Conservation (phyloP, 306 rosid species). For the Cajanus cajan region DNA sequence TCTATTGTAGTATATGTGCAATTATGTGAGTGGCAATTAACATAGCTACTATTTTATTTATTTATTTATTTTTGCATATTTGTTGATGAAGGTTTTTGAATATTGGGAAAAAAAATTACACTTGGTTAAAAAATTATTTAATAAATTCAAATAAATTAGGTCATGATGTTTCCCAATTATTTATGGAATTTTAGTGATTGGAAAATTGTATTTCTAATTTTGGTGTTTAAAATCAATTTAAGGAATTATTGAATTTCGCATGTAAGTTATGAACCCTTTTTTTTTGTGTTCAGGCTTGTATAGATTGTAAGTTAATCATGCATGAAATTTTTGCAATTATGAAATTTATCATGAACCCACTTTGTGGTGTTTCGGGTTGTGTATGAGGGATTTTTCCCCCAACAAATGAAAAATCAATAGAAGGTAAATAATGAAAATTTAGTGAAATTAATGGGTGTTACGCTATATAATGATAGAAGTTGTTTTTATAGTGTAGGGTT, state of each 20-base stretch:
- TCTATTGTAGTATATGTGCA: constrained; percentile 7
- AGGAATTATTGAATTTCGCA: not conserved
- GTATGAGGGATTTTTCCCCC: too few relatives aligned
- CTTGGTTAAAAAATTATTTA: not conserved
- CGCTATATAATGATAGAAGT: too few relatives aligned
- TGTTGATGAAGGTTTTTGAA: not conserved
- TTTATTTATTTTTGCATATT: not conserved
- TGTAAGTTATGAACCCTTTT: not conserved
- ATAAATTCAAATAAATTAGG: not conserved
- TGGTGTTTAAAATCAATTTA: not conserved
- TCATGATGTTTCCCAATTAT: not conserved
- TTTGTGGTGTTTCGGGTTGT: too few relatives aligned
- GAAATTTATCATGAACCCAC: not conserved
- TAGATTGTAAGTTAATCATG: too few relatives aligned
- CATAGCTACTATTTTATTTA: not conserved
- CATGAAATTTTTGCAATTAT: not conserved
- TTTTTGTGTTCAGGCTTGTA: not conserved
- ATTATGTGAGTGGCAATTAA: constrained; percentile 3
- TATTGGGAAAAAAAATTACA: not conserved
- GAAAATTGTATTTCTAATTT: not conserved
- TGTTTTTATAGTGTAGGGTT: too few relatives aligned
- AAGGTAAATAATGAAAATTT: too few relatives aligned
- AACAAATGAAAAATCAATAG: too few relatives aligned
- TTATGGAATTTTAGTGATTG: not conserved
- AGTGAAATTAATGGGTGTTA: too few relatives aligned